Percentiles rank a stretch among this genome's conserved stretches.
These are phyloP conservation scores for Beta lomatogona DNA, from an alignment of 179 eudicot species.

Conservation along the genomic window DNA sequence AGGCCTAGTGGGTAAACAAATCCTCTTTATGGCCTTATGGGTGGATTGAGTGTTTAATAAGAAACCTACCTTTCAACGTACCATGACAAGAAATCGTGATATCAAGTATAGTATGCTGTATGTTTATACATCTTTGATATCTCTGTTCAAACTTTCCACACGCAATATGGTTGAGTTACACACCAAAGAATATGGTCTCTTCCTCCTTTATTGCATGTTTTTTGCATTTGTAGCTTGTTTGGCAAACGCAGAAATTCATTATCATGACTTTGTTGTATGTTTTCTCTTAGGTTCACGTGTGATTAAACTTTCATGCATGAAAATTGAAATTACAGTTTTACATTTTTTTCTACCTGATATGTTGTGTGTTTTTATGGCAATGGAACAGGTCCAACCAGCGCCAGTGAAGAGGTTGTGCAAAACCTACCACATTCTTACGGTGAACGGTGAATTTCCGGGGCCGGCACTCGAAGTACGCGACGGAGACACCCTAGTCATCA, in stretches of 20 bases:
- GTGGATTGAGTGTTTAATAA: constrained; percentile 5
- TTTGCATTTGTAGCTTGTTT: constrained; percentile 32
- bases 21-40: constrained; percentile 33
- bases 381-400: constrained; percentile 40
- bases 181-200: constrained; percentile 18
- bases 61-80: background rate
- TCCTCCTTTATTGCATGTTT: constrained; percentile 33
- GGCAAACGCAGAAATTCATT: constrained; percentile 49
- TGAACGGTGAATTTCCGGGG: constrained; percentile 50
- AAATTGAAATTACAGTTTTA: too few relatives aligned
- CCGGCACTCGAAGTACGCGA: constrained; percentile 40
- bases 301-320: too few relatives aligned
- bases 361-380: background rate
- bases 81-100: too few relatives aligned
- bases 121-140: too few relatives aligned
- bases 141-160: too few relatives aligned
- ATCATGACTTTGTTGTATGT: constrained; percentile 62
- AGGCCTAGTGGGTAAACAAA: constrained; percentile 54
- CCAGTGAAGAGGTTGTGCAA: constrained; percentile 48
- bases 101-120: too few relatives aligned
- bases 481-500: constrained; percentile 43
- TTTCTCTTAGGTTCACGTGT: too few relatives aligned
- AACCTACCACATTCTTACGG: constrained; percentile 41
- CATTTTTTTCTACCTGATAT: too few relatives aligned
- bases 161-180: constrained; percentile 31